phyloP scores from a whole-genome alignment of 2,329 filamentous ascomycete genomes.

The Penicillium sp. region DNA sequence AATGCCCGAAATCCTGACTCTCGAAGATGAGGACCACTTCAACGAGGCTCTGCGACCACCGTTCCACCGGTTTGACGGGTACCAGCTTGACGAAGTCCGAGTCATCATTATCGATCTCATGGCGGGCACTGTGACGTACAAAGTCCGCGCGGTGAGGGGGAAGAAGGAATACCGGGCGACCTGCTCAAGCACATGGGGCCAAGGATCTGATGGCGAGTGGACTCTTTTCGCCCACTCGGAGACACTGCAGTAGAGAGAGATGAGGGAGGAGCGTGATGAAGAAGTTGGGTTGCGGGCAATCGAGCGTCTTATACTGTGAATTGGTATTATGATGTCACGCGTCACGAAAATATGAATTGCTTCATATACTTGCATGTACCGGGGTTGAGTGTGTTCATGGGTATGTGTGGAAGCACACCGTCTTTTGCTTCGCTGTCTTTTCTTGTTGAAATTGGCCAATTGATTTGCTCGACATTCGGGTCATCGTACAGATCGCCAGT shows the following conservation, averaged over 20 bases:
- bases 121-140: conserved; percentile 39
- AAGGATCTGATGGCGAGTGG: conserved; percentile 43
- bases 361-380: neutral
- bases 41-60: conserved; percentile 30
- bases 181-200: conserved; percentile 39
- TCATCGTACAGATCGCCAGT: neutral
- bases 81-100: conserved; percentile 32
- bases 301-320: neutral
- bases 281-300: neutral
- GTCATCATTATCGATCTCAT: conserved; percentile 40
- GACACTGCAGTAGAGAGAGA: conserved; percentile 27
- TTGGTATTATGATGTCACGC: neutral
- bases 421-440: neutral
- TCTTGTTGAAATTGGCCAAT: too few relatives aligned
- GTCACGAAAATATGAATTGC: neutral
- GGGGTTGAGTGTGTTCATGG: neutral
- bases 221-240: conserved; percentile 38
- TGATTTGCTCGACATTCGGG: neutral
- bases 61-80: conserved; percentile 40
- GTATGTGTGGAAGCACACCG: neutral
- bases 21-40: conserved; percentile 31
- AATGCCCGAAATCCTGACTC: conserved; percentile 30
- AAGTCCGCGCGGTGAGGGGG: conserved; percentile 31
- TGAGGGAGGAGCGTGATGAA: neutral
- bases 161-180: conserved; percentile 31